Conservation (phyloP, 345 rosid species). For the Acer yangbiense region DNA sequence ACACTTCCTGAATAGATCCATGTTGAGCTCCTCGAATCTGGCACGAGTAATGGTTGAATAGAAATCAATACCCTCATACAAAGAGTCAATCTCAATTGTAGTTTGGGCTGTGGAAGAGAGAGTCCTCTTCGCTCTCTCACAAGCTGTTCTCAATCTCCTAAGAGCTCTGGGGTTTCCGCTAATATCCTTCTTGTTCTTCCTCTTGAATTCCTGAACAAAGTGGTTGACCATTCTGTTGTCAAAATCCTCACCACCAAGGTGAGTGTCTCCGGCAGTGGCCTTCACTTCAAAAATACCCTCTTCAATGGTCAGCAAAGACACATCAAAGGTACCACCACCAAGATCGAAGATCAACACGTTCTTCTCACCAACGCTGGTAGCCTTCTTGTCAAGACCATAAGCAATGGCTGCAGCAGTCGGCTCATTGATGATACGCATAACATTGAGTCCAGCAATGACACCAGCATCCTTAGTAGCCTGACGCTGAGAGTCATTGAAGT, state of each 20-base stretch:
- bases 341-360: conserved; percentile 66
- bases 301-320: conserved; percentile 67
- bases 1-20: conserved; percentile 72
- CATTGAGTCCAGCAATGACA: conserved; percentile 71
- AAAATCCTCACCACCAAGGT: conserved; percentile 77
- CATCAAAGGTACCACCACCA: conserved; percentile 79
- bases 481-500: conserved; percentile 74
- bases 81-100: conserved; percentile 64
- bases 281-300: conserved; percentile 78
- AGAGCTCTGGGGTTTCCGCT: conserved; percentile 67
- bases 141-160: conserved; percentile 69
- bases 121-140: conserved; percentile 75
- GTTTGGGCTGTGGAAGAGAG: conserved; percentile 69
- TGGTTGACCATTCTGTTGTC: conserved; percentile 76
- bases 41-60: conserved; percentile 69
- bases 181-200: conserved; percentile 74
- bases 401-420: conserved; percentile 87
- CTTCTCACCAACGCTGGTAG: conserved; percentile 68
- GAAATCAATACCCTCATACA: conserved; percentile 76
- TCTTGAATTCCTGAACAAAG: conserved; percentile 73
- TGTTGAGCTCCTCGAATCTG: conserved; percentile 67
- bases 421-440: conserved; percentile 73
- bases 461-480: conserved; percentile 77
- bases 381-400: conserved; percentile 76
- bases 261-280: conserved; percentile 80